Conservation (phyloP, 2,329 filamentous ascomycete species). For the Pseudogymnoascus sp. region DNA sequence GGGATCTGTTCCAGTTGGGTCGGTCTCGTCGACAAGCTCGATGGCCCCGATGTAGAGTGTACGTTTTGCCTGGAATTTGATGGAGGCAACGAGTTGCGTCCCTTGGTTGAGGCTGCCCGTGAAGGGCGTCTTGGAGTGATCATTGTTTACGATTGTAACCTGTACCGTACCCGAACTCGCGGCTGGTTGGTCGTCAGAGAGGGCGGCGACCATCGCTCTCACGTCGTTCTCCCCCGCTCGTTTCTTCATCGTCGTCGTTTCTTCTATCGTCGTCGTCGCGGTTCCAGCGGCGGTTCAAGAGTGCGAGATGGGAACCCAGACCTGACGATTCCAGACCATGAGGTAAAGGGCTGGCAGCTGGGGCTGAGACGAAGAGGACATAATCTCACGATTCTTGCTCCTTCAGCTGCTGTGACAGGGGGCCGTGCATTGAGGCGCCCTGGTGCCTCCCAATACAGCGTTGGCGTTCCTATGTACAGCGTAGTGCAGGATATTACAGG, state of each 20-base stretch:
- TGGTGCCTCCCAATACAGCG: neutral
- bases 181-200: neutral
- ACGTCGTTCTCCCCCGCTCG: neutral
- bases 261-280: neutral
- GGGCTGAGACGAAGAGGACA: neutral
- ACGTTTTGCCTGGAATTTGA: neutral
- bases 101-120: neutral
- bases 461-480: constrained; percentile 6
- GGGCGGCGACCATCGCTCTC: neutral
- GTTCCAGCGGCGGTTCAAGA: neutral
- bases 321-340: neutral
- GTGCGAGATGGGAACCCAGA: neutral
- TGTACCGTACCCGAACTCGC: neutral
- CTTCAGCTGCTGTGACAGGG: neutral
- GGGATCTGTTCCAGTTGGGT: no score
- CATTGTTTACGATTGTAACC: neutral
- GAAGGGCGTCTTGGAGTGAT: neutral
- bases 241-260: neutral
- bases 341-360: neutral
- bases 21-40: neutral
- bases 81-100: neutral
- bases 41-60: neutral
- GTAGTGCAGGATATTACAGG: neutral
- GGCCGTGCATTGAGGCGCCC: neutral
- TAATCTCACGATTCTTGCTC: neutral